Percentiles rank a stretch among this genome's conserved stretches.
Evolutionary conservation across 176 grass and related monocot species (phyloP).

Genomic region (Triticum monococcum): DNA sequence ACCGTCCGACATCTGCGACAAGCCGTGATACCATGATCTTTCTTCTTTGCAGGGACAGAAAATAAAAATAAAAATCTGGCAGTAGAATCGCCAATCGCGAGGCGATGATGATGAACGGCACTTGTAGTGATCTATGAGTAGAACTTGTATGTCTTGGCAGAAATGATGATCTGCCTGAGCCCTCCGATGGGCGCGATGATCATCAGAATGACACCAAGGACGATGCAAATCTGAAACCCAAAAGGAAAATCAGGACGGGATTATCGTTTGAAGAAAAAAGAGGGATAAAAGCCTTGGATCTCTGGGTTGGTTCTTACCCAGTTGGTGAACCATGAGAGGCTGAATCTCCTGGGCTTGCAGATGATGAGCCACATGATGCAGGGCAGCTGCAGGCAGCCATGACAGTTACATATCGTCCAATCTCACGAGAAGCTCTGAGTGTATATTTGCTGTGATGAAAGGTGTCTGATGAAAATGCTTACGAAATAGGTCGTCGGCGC

Average conservation of each 20-base stretch:
- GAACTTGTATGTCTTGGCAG: slow-evolving; percentile 53
- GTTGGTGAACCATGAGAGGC: slow-evolving; percentile 80
- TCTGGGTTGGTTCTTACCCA: slow-evolving; percentile 52
- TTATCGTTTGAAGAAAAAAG: too few relatives aligned
- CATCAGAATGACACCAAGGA: slow-evolving; percentile 74
- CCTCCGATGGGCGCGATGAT: slow-evolving; percentile 74
- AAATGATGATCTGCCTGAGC: slow-evolving; percentile 64
- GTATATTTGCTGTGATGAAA: background rate
- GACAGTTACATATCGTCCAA: background rate
- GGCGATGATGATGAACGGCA: background rate
- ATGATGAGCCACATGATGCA: slow-evolving; percentile 86
- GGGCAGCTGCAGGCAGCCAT: slow-evolving; percentile 57
- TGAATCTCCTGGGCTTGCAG: slow-evolving; percentile 71
- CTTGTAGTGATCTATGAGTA: slow-evolving; percentile 47
- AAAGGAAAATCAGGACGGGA: background rate
- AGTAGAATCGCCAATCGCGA: background rate
- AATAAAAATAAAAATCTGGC: background rate
- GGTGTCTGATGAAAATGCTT: slow-evolving; percentile 9
- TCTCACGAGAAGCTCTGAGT: background rate
- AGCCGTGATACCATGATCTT: background rate
- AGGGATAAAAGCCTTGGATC: background rate
- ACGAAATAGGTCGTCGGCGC: slow-evolving; percentile 89
- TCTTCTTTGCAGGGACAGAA: slow-evolving; percentile 14
- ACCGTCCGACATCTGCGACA: background rate
- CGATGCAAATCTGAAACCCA: slow-evolving; percentile 69